Evolutionary conservation across 257 asterid genomes (phyloP), one percentile per base, ranked within the genome.

Genomic region (Linaria vulgaris): DNA sequence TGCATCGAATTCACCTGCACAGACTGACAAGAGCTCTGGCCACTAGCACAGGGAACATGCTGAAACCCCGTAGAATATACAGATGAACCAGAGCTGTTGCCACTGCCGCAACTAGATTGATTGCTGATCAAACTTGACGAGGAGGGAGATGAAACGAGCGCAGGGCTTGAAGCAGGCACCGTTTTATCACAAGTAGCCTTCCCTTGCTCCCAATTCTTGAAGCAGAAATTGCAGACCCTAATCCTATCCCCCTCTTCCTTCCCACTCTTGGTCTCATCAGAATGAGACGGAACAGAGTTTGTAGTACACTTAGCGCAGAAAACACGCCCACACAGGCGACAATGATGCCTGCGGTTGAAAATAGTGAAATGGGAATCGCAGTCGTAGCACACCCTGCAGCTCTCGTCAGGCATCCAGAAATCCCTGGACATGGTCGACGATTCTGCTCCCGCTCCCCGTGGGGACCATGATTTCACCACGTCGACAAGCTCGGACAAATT

Each of bases 351-450:
- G 69, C 95, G 85, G 67, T 86, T 86, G 69, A 83, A 81, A 63
- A 86, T 64, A 63, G 81, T 82, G 72, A 87, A 87, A 43, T 66
- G 79, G 14, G 84, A 80, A 82, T 87, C 95, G 66, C 95, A 84
- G 64, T 87, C 95, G 63, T 87, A 87, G 82, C 95, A 87, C 17
- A 87, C 86, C 76, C 89, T 63, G 72, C 95, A 87, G 75, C 91
- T 87, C 74, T 80, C 82, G 49, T 87, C 95, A 27, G 95, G 91
- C 95, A 87, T 87, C 95, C 95, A 87, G 68, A 87, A 87, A 72
- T 87, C 85, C 64, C 89, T 78, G 1, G 95, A 84, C 77, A 82
- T 69, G 48, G 65, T 80, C 50, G 75, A 72, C 59, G 76, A 74
- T 53, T 79, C 85, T 48, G 71, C 56, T 73, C 67, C 74, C 73